phyloP scores from a whole-genome alignment of 805 yeast genomes.

The Diddensiella caesifluorescens region DNA sequence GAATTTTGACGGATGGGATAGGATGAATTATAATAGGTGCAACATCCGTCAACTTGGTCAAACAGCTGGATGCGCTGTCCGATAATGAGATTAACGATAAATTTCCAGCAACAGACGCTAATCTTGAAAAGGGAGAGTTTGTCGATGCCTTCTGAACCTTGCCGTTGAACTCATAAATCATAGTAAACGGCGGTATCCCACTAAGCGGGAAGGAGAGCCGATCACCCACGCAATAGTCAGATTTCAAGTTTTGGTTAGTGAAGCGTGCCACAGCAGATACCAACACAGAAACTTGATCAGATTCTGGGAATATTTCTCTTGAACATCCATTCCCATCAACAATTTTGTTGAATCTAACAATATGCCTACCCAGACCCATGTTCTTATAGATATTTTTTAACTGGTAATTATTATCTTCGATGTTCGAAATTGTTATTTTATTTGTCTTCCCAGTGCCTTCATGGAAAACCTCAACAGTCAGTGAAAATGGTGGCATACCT shows the following conservation, averaged over 20 bases:
- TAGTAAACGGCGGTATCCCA: constrained; percentile 75
- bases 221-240: constrained; percentile 87
- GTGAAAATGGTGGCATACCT: constrained; percentile 59
- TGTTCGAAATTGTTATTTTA: constrained; percentile 39
- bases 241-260: constrained; percentile 36
- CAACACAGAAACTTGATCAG: constrained; percentile 47
- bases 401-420: constrained; percentile 37
- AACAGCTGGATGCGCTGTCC: constrained; percentile 72
- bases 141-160: constrained; percentile 51
- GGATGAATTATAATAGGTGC: constrained; percentile 43
- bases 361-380: constrained; percentile 65
- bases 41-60: constrained; percentile 30
- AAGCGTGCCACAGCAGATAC: constrained; percentile 78
- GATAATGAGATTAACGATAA: constrained; percentile 60
- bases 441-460: constrained; percentile 54
- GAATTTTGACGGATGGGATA: constrained; percentile 73
- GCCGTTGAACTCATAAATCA: constrained; percentile 70
- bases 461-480: constrained; percentile 55
- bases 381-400: constrained; percentile 44
- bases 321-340: constrained; percentile 68
- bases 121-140: constrained; percentile 50
- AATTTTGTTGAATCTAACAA: constrained; percentile 52
- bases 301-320: constrained; percentile 39
- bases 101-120: constrained; percentile 80
- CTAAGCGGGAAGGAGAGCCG: constrained; percentile 67